Evolutionary conservation across 306 rosid genomes (phyloP).

Genomic region (Glycine tomentella): DNA sequence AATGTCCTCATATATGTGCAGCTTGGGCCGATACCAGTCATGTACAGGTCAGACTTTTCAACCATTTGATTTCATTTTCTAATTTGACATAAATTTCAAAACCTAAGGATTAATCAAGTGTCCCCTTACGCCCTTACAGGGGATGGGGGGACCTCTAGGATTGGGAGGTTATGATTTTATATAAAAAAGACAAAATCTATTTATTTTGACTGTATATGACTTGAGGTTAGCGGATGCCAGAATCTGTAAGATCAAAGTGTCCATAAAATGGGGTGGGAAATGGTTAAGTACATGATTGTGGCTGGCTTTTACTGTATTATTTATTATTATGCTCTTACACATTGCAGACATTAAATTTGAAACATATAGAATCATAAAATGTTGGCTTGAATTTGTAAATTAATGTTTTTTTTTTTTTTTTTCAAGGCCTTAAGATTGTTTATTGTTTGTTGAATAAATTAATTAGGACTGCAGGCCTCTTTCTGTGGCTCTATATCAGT

Average conservation of each 20-base stretch:
- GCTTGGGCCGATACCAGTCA: conserved; percentile 87
- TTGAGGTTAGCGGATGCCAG: neutral
- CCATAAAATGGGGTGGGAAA: too few relatives aligned
- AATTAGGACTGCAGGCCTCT: too few relatives aligned
- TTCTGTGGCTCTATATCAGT: too few relatives aligned
- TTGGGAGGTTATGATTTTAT: neutral
- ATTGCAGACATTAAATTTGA: too few relatives aligned
- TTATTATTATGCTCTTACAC: too few relatives aligned
- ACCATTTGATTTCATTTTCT: conserved; percentile 12
- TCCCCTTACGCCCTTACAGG: neutral
- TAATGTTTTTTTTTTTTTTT: too few relatives aligned
- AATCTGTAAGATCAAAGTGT: neutral
- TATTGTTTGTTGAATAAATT: too few relatives aligned
- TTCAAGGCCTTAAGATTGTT: too few relatives aligned
- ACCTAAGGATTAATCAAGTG: neutral
- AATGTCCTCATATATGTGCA: conserved; percentile 91
- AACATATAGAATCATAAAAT: too few relatives aligned
- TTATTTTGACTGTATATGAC: neutral
- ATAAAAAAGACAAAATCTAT: neutral
- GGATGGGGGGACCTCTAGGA: neutral
- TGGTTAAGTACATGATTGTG: too few relatives aligned
- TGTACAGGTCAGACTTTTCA: conserved; percentile 72
- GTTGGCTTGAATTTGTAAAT: too few relatives aligned
- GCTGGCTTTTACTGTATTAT: too few relatives aligned
- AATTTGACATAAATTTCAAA: neutral